Conservation (phyloP, 331 rosid genomes). For the Pyracantha coccinea region DNA sequence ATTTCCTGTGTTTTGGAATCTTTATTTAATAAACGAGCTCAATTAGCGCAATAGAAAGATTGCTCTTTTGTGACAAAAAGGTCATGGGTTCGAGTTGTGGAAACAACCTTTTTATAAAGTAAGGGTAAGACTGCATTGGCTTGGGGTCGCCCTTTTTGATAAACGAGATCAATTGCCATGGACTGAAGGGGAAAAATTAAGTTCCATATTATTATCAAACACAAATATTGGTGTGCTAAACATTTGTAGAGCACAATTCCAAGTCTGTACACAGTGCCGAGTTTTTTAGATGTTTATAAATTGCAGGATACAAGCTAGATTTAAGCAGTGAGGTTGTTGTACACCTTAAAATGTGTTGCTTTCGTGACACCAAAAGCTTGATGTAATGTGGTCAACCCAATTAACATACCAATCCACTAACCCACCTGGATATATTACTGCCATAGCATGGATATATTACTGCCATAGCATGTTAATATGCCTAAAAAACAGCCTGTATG, state of each 20-base stretch:
- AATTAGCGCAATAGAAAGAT: too few species aligned
- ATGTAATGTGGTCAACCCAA: background rate
- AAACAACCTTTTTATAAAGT: too few species aligned
- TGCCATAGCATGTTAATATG: background rate
- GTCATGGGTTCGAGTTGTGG: too few species aligned
- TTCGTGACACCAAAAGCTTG: background rate
- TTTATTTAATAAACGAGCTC: too few species aligned
- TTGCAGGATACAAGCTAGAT: background rate
- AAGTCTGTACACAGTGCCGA: too few species aligned
- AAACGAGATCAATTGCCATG: background rate
- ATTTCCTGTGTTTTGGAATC: background rate
- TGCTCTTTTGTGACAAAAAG: too few species aligned
- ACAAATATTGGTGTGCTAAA: too few species aligned
- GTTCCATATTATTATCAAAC: background rate
- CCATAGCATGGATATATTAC: background rate
- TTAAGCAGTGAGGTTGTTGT: background rate
- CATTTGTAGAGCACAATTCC: too few species aligned
- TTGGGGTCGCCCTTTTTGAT: too few species aligned
- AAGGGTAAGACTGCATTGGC: too few species aligned
- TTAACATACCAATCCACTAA: background rate
- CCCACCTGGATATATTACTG: too few species aligned
- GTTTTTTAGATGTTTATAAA: too few species aligned
- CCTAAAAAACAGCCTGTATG: background rate
- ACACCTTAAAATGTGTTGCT: background rate
- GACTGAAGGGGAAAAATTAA: background rate